A percentile compares a stretch with the other conserved stretches of the same genome.
phyloP scores from a whole-genome alignment of 2,329 filamentous ascomycete genomes.

The Didymella keratinophila region DNA sequence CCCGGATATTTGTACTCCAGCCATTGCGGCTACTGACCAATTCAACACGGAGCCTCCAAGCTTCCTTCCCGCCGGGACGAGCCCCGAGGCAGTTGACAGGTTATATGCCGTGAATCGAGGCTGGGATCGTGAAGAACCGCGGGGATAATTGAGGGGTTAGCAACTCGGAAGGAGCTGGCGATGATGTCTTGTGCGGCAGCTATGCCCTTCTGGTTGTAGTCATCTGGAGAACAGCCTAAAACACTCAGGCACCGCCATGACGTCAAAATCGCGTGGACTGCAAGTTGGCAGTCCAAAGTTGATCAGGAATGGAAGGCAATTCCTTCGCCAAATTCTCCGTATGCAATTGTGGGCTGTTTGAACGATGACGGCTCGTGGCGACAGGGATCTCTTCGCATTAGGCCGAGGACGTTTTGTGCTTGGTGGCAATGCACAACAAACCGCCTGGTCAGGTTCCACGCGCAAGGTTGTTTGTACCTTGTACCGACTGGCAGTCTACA shows the following conservation, averaged over 20 bases:
- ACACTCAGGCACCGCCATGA: constrained; percentile 1
- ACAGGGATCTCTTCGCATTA: constrained; percentile 5
- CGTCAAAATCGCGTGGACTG: neutral
- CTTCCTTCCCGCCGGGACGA: constrained; percentile 27
- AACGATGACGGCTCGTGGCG: neutral
- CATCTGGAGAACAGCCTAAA: constrained; percentile 16
- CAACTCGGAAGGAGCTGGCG: constrained; percentile 21
- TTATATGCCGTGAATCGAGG: constrained; percentile 24
- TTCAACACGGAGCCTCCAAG: constrained; percentile 13
- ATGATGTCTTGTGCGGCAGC: constrained; percentile 27
- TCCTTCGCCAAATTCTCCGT: neutral
- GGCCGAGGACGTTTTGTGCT: neutral
- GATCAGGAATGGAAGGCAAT: neutral
- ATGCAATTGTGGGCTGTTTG: neutral
- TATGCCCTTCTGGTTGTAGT: constrained; percentile 25
- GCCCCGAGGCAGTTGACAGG: constrained; percentile 5
- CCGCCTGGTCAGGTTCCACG: neutral
- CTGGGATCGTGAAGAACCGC: constrained; percentile 23
- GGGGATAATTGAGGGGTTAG: constrained; percentile 23
- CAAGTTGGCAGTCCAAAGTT: neutral
- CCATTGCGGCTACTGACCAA: constrained; percentile 2
- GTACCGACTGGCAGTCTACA: neutral
- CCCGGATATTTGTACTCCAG: constrained; percentile 28
- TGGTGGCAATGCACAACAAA: neutral
- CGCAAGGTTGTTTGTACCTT: neutral